Conservation (phyloP, 352 stramenopile species). For the Phytophthora constricta region DNA sequence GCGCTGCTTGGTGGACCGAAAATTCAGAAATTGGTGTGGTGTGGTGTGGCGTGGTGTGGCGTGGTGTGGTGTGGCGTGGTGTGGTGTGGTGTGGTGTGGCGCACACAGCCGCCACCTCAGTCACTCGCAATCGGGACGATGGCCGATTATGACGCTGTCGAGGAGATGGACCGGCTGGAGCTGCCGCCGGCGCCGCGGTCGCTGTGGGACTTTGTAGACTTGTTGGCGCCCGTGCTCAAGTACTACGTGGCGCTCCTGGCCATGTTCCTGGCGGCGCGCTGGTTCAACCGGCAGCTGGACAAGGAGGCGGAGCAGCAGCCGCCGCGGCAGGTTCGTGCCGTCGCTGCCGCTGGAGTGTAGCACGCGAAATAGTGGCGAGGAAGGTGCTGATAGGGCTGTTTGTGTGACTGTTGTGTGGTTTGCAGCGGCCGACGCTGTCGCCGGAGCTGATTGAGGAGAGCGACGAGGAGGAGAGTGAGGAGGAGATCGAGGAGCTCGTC, state of each 20-base stretch:
- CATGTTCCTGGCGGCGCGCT: slow-evolving; percentile 63
- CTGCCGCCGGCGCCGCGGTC: slow-evolving; percentile 45
- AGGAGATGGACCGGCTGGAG: slow-evolving; percentile 19
- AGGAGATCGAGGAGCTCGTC: slow-evolving; percentile 76
- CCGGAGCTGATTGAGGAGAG: slow-evolving; percentile 57
- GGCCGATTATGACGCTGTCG: slow-evolving; percentile 8
- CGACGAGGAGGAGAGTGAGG: slow-evolving; percentile 45
- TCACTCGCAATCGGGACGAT: too few relatives aligned
- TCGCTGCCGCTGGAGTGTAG: neutral
- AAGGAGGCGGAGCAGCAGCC: slow-evolving; percentile 54
- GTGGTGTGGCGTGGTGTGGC: too few relatives aligned
- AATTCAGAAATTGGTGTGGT: too few relatives aligned
- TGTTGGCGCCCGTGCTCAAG: slow-evolving; percentile 74
- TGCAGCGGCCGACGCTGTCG: slow-evolving; percentile 52
- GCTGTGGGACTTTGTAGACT: slow-evolving; percentile 58
- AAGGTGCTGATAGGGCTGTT: neutral
- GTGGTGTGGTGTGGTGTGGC: too few relatives aligned
- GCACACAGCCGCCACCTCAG: too few relatives aligned
- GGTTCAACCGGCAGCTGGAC: slow-evolving; percentile 68
- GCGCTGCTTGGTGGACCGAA: slow-evolving; percentile 21
- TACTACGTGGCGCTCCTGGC: slow-evolving; percentile 74
- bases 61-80: too few relatives aligned
- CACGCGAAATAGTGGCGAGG: neutral
- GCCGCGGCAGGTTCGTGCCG: slow-evolving; percentile 15
- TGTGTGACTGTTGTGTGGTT: too few relatives aligned